Percentiles rank a stretch among this genome's conserved stretches.
Conservation (phyloP, 2,329 filamentous ascomycete species). For the Plenodomus biglobosus region DNA sequence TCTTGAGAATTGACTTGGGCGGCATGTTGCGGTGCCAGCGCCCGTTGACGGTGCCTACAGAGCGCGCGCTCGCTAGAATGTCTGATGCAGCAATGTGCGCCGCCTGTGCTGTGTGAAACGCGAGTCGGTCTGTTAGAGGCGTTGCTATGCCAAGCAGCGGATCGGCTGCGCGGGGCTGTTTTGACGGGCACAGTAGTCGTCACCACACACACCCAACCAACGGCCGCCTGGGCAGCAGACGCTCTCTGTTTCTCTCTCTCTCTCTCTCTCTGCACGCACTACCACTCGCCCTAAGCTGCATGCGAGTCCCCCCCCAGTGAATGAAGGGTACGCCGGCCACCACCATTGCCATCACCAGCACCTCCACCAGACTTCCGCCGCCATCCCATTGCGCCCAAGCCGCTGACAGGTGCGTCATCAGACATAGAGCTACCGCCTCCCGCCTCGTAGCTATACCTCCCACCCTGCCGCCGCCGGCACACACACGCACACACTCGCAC, state of each 20-base stretch:
- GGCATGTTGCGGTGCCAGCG: conserved; percentile 25
- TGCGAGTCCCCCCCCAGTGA: conserved; percentile 15
- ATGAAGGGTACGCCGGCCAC: conserved; percentile 6
- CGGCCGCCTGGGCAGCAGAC: conserved; percentile 13
- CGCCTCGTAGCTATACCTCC: conserved; percentile 12
- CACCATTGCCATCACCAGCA: too few species aligned
- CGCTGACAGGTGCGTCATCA: conserved; percentile 18
- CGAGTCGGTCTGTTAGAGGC: conserved; percentile 8
- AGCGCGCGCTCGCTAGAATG: background rate
- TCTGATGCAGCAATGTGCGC: too few species aligned
- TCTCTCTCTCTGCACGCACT: conserved; percentile 7
- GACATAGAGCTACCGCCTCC: background rate
- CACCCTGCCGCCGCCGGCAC: conserved; percentile 14
- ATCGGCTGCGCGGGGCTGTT: conserved; percentile 19
- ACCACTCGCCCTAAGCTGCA: conserved; percentile 10
- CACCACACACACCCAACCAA: conserved; percentile 19
- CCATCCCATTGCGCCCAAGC: conserved; percentile 3
- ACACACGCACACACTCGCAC: too few species aligned
- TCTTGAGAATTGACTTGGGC: conserved; percentile 53
- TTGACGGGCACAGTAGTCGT: conserved; percentile 16
- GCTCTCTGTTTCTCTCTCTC: conserved; percentile 8
- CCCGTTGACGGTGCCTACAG: background rate
- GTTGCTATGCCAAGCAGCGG: conserved; percentile 11
- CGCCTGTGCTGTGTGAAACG: too few species aligned
- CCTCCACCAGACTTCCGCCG: conserved; percentile 12